Base-by-base conservation (phyloP, 306 rosid species). In the Ormosia emarginata region DNA sequence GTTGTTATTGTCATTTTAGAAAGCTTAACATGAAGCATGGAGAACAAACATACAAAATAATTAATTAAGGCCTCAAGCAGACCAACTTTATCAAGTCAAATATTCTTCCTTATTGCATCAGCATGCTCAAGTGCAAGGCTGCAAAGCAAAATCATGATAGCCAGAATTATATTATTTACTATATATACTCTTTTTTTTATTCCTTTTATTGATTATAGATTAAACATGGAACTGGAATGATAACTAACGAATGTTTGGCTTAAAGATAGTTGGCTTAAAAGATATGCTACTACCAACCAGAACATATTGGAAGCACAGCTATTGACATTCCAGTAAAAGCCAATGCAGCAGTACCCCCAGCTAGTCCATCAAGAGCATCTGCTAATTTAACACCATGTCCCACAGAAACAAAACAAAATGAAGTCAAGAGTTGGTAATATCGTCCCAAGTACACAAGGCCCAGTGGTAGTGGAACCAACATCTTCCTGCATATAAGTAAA, bases 341-440 rank as follows among this genome's bases (percentile, higher is more conserved):
- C 93, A 95, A 83, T 59, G 99, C 98, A 81, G 99, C 94, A 77
- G 88, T 84, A 67, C 99, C 99, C 64, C 99, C 97, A 66, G 99
- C 96, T 73, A 95, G 87, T 71, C 99, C 99, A 74, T 95, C 99
- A 79, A 95, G 94, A 74, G 96, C 92, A 86, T 93, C 95, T 11
- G 98, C 89, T 78, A 92, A 59, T 86, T 95, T 87, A 67, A 95
- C 92, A 30, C 97, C 99, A 77, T 90, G 86, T 76, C 97, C 99
- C 98, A 95, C 84, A 55, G 98, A 90, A 83, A 93, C 91, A 62
- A 95, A 90, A 86, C 90, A 89, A 85, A 91, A 86, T 66, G 98
- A 89, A 33, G 99, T 92, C 91, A 95, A 80, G 72, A 88, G 59
- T 43, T 83, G 81, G 89, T 95, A 93, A 75, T 75, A 88, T 81